Base-by-base conservation (phyloP, 2,329 filamentous ascomycete genomes). In the Ascochyta rabiei region DNA sequence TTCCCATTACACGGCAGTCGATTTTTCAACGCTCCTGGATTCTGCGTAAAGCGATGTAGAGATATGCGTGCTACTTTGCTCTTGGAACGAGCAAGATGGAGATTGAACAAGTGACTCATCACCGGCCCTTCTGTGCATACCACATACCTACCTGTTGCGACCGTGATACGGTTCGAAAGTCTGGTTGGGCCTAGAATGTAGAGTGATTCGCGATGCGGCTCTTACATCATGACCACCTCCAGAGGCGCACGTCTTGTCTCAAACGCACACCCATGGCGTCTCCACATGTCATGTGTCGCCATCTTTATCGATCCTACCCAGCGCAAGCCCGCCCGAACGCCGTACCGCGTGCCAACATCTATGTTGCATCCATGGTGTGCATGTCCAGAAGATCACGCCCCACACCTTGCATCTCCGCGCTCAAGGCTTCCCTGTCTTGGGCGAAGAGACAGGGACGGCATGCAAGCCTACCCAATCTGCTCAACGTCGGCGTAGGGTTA, bases 321-420 rank as follows among this genome's bases (percentile, higher is more conserved):
- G 52, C 52, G 34, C 52, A 54, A 49, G 52, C 31, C 41, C 30
- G 33, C 26, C 30, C 6, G 28, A 31, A 21, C 34, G 13, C 31
- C 16, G 16, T 31, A n/a, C 23, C 31, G 19, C 18, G 40, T 50
- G 33, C 24, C 44, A 39, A 48, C 44, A 39, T 48, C 31, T 6
- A 19, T 40, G 24, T 28, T 39, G 26, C 28, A 46, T 46, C 35
- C 34, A 28, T 28, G 23, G 28, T 12, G 12, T 35, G 41, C 40
- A 40, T 40, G 13, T 24, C 21, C 23, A 38, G 21, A 2, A 48
- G 13, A 38, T 16, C 3, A 16, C 6, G 52, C 35, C 46, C 47
- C 52, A 43, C 52, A 55, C 46, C 46, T 46, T 26, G 31, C 42
- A 47, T 42, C 40, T 55, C 41, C 46, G 46, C 30, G 18, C 13